A percentile compares a stretch with the other conserved stretches of the same genome.
Conservation (phyloP, 1,139 yeast genomes). For the Zygoascus meyerae region DNA sequence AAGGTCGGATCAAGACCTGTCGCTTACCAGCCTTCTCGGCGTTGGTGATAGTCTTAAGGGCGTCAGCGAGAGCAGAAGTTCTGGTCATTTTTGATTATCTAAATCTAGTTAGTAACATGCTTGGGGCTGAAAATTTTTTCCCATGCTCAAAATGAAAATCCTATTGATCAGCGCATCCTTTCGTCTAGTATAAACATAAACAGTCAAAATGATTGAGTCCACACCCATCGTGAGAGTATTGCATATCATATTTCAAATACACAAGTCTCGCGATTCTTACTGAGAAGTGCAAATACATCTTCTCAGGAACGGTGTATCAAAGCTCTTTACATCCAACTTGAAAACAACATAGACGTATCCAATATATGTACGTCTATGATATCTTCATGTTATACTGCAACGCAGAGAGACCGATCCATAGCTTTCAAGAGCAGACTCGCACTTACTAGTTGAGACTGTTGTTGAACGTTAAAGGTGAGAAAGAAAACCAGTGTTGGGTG, state of each 20-base stretch:
- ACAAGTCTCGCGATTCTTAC: no score
- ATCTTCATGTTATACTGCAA: slow-evolving; percentile 13
- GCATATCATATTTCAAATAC: no score
- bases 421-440: slow-evolving; percentile 10
- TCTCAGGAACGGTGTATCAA: slow-evolving; percentile 22
- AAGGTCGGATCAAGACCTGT: slow-evolving; percentile 98
- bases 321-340: slow-evolving; percentile 17
- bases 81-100: slow-evolving; percentile 67
- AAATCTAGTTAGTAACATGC: slow-evolving; percentile 8
- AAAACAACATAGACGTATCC: slow-evolving; percentile 3
- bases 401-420: slow-evolving; percentile 25
- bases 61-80: slow-evolving; percentile 98
- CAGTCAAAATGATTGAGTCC: neutral
- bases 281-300: no score
- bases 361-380: neutral
- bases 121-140: no score
- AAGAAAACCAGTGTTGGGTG: neutral
- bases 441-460: slow-evolving; percentile 7
- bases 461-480: neutral
- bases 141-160: neutral
- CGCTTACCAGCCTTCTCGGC: slow-evolving; percentile 99
- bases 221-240: neutral
- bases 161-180: neutral
- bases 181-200: neutral
- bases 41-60: slow-evolving; percentile 96